Base-by-base conservation (phyloP, 805 yeast species). In the Wickerhamomyces subpelliculosus region DNA sequence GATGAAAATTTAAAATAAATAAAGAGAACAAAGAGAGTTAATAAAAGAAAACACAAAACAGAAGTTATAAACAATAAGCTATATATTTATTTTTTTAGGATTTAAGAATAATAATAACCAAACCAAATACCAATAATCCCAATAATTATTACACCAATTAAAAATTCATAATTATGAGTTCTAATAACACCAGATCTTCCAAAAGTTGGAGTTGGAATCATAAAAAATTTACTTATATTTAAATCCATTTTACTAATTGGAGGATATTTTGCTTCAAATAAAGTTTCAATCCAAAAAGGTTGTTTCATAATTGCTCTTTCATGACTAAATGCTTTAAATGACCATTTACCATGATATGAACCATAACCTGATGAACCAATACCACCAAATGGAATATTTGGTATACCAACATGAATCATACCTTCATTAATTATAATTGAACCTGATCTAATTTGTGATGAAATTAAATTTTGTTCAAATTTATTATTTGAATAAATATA, bases 381-480 rank as follows among this genome's bases (percentile, higher is more conserved):
- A 19, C 97, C 97, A 25, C 97, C 97, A 61, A 89, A 90, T 20
- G 97, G 97, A 4, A 85, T 75, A 35, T 70, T 68, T 7, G 68
- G 41, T 37, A 83, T 68, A 1, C 77, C 89, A 31, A 75, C 86
- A 45, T 87, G 95, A 51, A 84, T 43, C 34, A 86, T 36, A 0
- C 79, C 70, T 47, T 88, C 96, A 54, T 87, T 86, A 43, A 84
- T 64, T 34, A 76, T 57, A 12, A 78, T 65, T 4, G 75, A 82
- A 21, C 96, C 96, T 0, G 93, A 80, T 52, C 94, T 72, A 19
- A 86, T 63, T 9, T 65, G 52, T 4, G 61, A 56, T 40, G 70
- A 60, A 42, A 86, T 73, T 39, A 61, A 60, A 4, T 70, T 58
- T 40, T 73, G 71, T 49, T 76, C 80, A 16, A 50, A 41, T 34